Conservation (phyloP, 129 eudicot species). For the Artemisia tridentata region DNA sequence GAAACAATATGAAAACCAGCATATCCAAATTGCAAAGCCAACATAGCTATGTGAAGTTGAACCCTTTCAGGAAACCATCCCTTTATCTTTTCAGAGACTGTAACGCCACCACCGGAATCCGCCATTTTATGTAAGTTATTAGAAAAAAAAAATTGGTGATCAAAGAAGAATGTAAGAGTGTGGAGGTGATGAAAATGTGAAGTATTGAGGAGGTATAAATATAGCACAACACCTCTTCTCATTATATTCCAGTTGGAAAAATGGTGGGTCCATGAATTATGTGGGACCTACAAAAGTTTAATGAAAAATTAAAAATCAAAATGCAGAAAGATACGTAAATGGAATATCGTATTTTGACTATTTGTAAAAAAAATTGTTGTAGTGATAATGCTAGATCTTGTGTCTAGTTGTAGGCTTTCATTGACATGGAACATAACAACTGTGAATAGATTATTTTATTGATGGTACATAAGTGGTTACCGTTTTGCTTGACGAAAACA, state of each 20-base stretch:
- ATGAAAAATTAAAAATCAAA: neutral
- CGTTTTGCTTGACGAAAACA: too few relatives aligned
- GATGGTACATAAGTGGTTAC: too few relatives aligned
- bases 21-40: conserved; percentile 90
- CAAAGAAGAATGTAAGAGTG: conserved; percentile 6
- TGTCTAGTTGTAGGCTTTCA: too few relatives aligned
- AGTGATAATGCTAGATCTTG: too few relatives aligned
- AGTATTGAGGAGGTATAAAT: conserved; percentile 49
- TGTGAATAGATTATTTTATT: too few relatives aligned
- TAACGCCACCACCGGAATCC: conserved; percentile 42
- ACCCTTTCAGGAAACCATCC: conserved; percentile 82
- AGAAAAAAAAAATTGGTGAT: conserved; percentile 11
- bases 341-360: too few relatives aligned
- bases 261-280: conserved; percentile 27
- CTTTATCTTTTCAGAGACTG: conserved; percentile 35
- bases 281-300: conserved; percentile 20
- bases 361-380: too few relatives aligned
- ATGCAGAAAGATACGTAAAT: too few relatives aligned
- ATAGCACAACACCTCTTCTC: conserved; percentile 23
- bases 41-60: conserved; percentile 90
- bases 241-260: conserved; percentile 27
- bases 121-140: conserved; percentile 41
- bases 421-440: too few relatives aligned
- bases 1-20: conserved; percentile 99
- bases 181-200: conserved; percentile 17